Base-by-base conservation (phyloP, 306 rosid genomes). In the Malus asiatica region DNA sequence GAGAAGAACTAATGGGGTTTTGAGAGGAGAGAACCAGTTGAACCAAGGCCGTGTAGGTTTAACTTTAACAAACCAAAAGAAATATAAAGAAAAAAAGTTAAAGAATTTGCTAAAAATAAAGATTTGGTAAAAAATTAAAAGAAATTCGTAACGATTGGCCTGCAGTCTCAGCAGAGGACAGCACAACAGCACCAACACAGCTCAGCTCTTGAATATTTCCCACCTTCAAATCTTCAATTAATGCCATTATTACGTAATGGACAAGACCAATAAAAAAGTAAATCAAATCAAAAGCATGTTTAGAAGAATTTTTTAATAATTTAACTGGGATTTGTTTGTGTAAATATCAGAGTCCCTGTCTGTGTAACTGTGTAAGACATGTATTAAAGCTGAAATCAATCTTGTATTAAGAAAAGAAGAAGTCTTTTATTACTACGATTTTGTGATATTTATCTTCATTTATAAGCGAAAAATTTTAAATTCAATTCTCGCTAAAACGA, bases 391-490 rank as follows among this genome's bases (percentile, higher is more conserved):
- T 57, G 0, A 9, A 9, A n/a, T 57, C 23, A n/a, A n/a, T 9
- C 12, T 58, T 58, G 63, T 58, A 22, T 58, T 58, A 14, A 5
- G 53, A 46, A 46, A 46, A 14, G 7, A 46, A 46, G 7, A 14
- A 46, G 19, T 19, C 15, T 15, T 2, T 38, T 38, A 38, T 7
- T 38, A 38, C 0, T 6, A 38, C 0, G 4, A 38, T 0, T 0
- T 38, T 38, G 0, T 38, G 0, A 2, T 38, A 38, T 38, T 6
- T 38, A 38, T 38, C 0, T 38, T 38, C 2, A 38, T 0, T 38
- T 38, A 0, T 38, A 38, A 38, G 0, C 0, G 0, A 38, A 0
- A 7, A 0, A 6, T 0, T 0, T 38, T 38, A 38, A 0, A 38
- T 38, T 38, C 0, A 38, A 38, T 38, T 38, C 0, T 38, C 0